Evolutionary conservation across 345 rosid genomes (phyloP), one percentile per base, ranked within the genome.

Genomic region (Cardamine chenopodiifolia): DNA sequence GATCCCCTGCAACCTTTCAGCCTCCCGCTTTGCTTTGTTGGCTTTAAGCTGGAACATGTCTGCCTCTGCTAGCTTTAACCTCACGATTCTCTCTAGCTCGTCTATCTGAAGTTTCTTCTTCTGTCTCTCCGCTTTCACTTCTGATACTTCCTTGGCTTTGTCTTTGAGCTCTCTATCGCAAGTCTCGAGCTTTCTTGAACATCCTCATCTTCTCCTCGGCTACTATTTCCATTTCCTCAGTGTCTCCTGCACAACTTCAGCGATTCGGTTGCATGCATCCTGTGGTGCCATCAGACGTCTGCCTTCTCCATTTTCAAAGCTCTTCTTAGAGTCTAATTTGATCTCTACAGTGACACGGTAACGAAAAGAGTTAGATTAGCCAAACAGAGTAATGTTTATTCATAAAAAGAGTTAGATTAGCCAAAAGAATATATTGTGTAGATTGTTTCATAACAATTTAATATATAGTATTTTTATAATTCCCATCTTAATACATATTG

Each of bases 11-110:
- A 91, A 80, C 81, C 89, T 84, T 71, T 91, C 98, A 3, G 90
- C 95, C 52, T 94, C 97, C 50, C 88, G 87, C 74, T 90, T 94
- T 20, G 98, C 98, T 75, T 88, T 97, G 57, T 85, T 85, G 61
- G 99, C 99, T 80, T 92, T 92, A 15, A 86, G 86, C 82, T 95
- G 98, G 85, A 90, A 95, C 99, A 95, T 95, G 59, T 95, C 97
- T 3, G 99, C 97, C 79, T 92, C 99, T 4, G 97, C 97, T 78
- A 86, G 90, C 76, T 92, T 95, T 18, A 92, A 96, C 79, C 99
- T 89, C 78, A 90, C 94, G 12, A 95, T 92, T 75, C 82, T 88
- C 80, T 95, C 98, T 2, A 90, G 86, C 81, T 95, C 97, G 42
- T 95, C 99, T 61, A 95, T 77, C 77, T 95, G 97, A 26, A 70